Evolutionary conservation across 2,329 filamentous ascomycete genomes (phyloP).

Genomic region (Diaporthe sp.): DNA sequence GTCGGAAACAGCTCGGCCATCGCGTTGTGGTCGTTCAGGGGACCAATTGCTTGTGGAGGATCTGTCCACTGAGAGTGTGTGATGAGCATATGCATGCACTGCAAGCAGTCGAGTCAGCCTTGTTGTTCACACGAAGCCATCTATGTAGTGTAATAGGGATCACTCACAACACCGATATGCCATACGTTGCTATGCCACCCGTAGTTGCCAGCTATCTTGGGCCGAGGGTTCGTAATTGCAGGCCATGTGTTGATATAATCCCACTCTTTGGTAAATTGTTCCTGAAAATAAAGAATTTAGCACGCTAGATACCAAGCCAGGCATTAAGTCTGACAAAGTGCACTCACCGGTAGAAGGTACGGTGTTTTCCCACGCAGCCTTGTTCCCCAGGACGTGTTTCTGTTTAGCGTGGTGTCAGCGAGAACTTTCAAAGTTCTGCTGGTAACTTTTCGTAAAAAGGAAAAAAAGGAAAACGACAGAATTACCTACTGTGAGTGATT

Average conservation of each 20-base stretch:
- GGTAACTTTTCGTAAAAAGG: too few relatives aligned
- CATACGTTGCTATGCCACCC: conserved; percentile 13
- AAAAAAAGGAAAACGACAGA: not conserved
- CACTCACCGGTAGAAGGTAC: conserved; percentile 3
- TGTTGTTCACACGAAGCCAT: not conserved
- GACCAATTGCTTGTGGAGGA: conserved; percentile 3
- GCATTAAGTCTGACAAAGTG: not conserved
- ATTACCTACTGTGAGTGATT: not conserved
- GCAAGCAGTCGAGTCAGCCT: not conserved
- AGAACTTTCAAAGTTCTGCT: not conserved
- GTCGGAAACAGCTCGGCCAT: not conserved
- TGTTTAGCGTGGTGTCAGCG: not conserved
- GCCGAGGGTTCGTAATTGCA: not conserved
- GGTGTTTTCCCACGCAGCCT: not conserved
- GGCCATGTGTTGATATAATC: conserved; percentile 16
- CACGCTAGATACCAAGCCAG: not conserved
- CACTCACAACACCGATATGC: conserved; percentile 16
- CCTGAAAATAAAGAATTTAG: not conserved
- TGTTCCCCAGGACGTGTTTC: conserved; percentile 2
- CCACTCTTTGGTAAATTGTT: conserved; percentile 26
- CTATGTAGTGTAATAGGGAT: too few relatives aligned
- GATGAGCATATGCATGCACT: conserved; percentile 21
- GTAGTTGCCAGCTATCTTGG: conserved; percentile 9
- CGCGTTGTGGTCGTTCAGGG: not conserved
- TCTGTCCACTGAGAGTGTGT: not conserved